These are phyloP conservation scores for Irpex sp. DNA, from an alignment of 1,284 basidiomycete species.

Conservation along the genomic window DNA sequence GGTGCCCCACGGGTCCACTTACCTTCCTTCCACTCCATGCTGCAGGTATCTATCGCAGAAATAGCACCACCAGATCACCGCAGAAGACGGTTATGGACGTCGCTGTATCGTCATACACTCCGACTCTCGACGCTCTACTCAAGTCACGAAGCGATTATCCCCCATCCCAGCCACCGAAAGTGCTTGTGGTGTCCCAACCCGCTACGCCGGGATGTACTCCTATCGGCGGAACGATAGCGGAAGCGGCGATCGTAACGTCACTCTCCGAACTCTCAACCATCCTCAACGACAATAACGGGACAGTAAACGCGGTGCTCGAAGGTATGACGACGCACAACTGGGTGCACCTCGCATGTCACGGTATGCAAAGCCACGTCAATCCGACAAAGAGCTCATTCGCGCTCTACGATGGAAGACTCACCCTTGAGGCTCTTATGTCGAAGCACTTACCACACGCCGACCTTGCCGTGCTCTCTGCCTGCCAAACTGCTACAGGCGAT, in stretches of 20 bases:
- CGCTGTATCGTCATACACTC: not conserved
- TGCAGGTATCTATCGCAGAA: not conserved
- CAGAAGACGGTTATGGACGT: not conserved
- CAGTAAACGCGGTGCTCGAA: conserved; percentile 2
- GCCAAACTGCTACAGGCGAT: not conserved
- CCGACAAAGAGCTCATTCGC: conserved; percentile 15
- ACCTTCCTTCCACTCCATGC: not conserved
- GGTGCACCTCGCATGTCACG: conserved; percentile 21
- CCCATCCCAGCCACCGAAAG: not conserved
- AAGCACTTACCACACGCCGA: not conserved
- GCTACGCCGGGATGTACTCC: not conserved
- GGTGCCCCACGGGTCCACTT: not conserved
- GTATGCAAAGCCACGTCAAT: conserved; percentile 10
- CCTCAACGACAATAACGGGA: not conserved
- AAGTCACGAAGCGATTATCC: not conserved
- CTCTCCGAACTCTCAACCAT: not conserved
- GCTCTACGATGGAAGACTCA: conserved; percentile 14
- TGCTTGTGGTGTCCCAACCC: not conserved
- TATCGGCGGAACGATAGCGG: not conserved
- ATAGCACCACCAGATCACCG: not conserved
- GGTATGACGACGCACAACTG: conserved; percentile 11
- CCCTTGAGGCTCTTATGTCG: conserved; percentile 12
- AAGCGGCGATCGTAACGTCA: not conserved
- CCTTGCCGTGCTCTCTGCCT: not conserved
- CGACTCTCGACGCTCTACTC: not conserved